A percentile compares a stretch with the other conserved stretches of the same genome.
phyloP scores from a whole-genome alignment of 2,329 filamentous ascomycete species.

The Apiospora arundinis region DNA sequence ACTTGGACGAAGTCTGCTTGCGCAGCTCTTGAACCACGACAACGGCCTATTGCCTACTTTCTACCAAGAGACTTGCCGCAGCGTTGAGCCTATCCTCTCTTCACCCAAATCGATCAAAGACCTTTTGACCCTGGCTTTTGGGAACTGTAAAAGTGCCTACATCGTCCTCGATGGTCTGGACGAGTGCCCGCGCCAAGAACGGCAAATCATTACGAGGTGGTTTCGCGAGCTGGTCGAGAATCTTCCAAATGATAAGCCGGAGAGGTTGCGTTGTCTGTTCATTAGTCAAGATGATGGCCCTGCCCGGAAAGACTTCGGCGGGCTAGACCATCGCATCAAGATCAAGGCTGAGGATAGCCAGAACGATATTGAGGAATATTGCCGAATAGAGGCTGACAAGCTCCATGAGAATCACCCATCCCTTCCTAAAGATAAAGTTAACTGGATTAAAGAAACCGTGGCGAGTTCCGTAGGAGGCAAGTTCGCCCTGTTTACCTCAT shows the following conservation, averaged over 20 bases:
- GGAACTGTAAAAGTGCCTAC: slow-evolving; percentile 35
- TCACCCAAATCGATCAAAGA: slow-evolving; percentile 24
- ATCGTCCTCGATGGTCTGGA: slow-evolving; percentile 46
- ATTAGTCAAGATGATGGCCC: slow-evolving; percentile 41
- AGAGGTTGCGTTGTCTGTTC: slow-evolving; percentile 36
- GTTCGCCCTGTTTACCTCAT: too few species aligned
- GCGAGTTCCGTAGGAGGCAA: background rate
- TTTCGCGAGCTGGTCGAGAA: slow-evolving; percentile 29
- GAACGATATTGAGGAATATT: slow-evolving; percentile 38
- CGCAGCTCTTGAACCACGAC: slow-evolving; percentile 26
- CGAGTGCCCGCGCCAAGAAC: slow-evolving; percentile 39
- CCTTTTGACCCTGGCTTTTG: slow-evolving; percentile 34
- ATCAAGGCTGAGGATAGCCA: slow-evolving; percentile 34
- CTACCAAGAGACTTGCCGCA: slow-evolving; percentile 26
- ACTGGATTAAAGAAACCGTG: background rate
- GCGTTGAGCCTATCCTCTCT: slow-evolving; percentile 26
- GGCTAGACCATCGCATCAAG: slow-evolving; percentile 27
- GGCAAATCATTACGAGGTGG: slow-evolving; percentile 36
- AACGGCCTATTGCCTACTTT: slow-evolving; percentile 25
- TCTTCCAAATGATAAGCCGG: slow-evolving; percentile 23
- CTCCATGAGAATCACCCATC: background rate
- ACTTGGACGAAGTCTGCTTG: slow-evolving; percentile 30
- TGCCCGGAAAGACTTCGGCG: slow-evolving; percentile 35
- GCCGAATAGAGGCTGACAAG: background rate
- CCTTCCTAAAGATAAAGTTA: background rate